phyloP scores from a whole-genome alignment of 495 filamentous ascomycete genomes.

The Mytilinidion resinicola region DNA sequence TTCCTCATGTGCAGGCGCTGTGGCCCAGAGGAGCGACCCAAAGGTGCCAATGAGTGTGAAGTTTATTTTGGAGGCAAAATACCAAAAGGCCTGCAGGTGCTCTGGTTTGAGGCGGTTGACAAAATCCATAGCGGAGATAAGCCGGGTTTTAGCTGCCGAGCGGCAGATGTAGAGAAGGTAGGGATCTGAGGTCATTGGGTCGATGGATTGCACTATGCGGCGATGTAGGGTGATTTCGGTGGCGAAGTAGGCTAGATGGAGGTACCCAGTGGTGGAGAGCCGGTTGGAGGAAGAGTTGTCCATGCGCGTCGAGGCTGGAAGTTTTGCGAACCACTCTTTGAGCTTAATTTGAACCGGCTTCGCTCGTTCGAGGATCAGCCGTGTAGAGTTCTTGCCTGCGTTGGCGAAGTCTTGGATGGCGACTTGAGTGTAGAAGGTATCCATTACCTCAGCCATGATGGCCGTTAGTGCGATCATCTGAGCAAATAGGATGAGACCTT shows the following conservation, averaged over 20 bases:
- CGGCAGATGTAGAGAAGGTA: conserved; percentile 92
- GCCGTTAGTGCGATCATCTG: conserved; percentile 70
- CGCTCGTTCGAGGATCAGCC: conserved; percentile 62
- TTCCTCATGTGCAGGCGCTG: conserved; percentile 78
- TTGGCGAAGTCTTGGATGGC: conserved; percentile 46
- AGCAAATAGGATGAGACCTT: conserved; percentile 61
- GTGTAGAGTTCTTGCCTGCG: conserved; percentile 39
- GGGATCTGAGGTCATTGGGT: conserved; percentile 49
- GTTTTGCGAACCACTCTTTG: conserved; percentile 68
- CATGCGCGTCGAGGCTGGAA: conserved; percentile 63
- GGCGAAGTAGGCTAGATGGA: conserved; percentile 80
- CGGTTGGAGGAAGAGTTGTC: conserved; percentile 41
- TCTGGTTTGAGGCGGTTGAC: conserved; percentile 37
- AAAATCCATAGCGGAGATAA: conserved; percentile 46
- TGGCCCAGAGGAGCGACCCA: conserved; percentile 76
- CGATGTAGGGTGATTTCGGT: conserved; percentile 81
- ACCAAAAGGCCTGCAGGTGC: conserved; percentile 46
- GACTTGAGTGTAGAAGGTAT: conserved; percentile 70
- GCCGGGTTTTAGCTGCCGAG: conserved; percentile 73
- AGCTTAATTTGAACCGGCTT: conserved; percentile 80
- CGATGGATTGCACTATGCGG: conserved; percentile 68
- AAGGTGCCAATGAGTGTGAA: conserved; percentile 79
- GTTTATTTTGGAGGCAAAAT: conserved; percentile 73
- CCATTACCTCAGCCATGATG: conserved; percentile 71
- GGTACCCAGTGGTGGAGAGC: conserved; percentile 53